Evolutionary conservation across 2,329 filamentous ascomycete genomes (phyloP), one percentile per base, ranked within the genome.

Genomic region (Trichoderma gracile): DNA sequence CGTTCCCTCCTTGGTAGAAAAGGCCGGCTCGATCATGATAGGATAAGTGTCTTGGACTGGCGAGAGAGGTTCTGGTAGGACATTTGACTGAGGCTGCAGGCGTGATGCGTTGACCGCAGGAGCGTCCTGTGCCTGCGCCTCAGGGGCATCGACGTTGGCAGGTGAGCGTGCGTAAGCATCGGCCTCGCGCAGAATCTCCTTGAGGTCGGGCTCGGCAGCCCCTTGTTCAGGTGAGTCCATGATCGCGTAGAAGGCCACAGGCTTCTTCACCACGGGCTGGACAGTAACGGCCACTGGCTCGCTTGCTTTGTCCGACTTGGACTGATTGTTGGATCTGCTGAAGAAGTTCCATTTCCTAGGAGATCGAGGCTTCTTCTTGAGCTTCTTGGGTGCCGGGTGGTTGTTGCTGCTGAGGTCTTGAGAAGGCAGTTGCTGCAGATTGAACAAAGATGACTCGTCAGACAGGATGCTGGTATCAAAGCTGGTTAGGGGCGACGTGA

Each of bases 321-420:
- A 70, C 47, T 79, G 77, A 42, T 74, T 80, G 33, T 85, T 82
- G 0, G 83, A 83, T 53, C 85, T 80, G 55, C 85, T 81, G 68
- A 89, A 89, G 14, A 88, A 72, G 67, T 87, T 88, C 86, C 86
- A 89, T 68, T 83, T 87, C 8, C 83, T 80, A 25, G 85, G 85
- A 27, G 84, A 85, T 49, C 79, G 82, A 1, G 81, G 72, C 60
- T 80, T 79, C 72, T 86, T 88, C 23, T 80, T 78, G 23, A 86
- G 73, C 72, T 87, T 88, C 73, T 82, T 87, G 0, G 83, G 76
- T 1, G 71, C 72, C 27, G 64, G 68, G 23, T 67, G 73, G 2
- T 72, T 68, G 12, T 72, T 65, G 50, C 65, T 68, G 7, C 73
- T 71, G 12, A 38, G 12, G 4, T 76, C 75, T 9, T 71, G 74